phyloP scores from a whole-genome alignment of 441 rosid genomes.

The Sinapis alba region DNA sequence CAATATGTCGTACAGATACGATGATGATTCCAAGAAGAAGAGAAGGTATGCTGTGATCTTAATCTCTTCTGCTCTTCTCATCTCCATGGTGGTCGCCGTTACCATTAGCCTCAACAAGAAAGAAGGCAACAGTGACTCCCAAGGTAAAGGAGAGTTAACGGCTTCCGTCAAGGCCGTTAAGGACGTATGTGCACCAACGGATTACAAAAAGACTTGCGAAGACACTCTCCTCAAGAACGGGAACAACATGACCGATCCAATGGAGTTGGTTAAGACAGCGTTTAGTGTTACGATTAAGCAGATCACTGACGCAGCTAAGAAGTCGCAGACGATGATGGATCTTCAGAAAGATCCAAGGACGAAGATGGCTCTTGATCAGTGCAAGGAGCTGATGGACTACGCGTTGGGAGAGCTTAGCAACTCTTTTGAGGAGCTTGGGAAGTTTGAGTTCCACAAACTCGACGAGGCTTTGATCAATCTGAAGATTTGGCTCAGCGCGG shows the following conservation, averaged over 20 bases:
- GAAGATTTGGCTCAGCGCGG: constrained; percentile 74
- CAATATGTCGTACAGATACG: constrained; percentile 39
- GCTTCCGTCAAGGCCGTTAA: constrained; percentile 61
- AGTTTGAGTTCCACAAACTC: constrained; percentile 39
- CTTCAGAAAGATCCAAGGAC: constrained; percentile 65
- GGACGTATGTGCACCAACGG: constrained; percentile 66
- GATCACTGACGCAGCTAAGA: constrained; percentile 49
- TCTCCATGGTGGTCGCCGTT: constrained; percentile 58
- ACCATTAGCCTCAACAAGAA: constrained; percentile 35
- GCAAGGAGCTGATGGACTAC: constrained; percentile 70
- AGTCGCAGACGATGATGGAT: constrained; percentile 46
- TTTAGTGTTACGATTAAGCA: constrained; percentile 53
- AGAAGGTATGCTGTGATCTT: constrained; percentile 46
- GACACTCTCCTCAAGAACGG: constrained; percentile 46
- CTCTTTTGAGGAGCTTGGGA: constrained; percentile 46
- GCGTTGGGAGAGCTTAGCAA: constrained; percentile 53
- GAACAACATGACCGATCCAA: constrained; percentile 55
- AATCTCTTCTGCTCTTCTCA: constrained; percentile 54
- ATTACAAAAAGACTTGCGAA: constrained; percentile 58
- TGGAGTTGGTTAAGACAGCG: constrained; percentile 59
- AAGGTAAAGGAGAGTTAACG: constrained; percentile 24
- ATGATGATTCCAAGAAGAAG: constrained; percentile 43
- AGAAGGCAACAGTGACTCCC: not conserved
- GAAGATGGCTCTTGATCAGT: constrained; percentile 54
- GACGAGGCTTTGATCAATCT: constrained; percentile 54